These are phyloP conservation scores for Herpetomonas samuelpessoai DNA, from an alignment of 208 protist genomes.

Conservation along the genomic window DNA sequence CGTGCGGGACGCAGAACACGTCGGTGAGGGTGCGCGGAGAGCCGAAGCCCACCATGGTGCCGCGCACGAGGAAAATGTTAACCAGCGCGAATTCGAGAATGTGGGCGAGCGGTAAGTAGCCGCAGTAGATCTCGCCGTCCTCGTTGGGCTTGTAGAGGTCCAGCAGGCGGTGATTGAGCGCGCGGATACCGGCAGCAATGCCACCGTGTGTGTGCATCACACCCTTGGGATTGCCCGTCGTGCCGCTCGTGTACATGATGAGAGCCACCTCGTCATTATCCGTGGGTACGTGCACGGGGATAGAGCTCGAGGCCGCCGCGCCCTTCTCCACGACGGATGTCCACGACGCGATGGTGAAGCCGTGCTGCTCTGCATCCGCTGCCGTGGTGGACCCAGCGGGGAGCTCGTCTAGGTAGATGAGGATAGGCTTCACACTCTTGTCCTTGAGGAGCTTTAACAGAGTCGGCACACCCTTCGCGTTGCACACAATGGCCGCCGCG, in stretches of 20 bases:
- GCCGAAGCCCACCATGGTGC: constrained; percentile 68
- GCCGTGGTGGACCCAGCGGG: constrained; percentile 17
- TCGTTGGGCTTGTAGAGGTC: constrained; percentile 42
- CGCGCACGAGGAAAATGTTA: constrained; percentile 66
- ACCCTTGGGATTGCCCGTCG: constrained; percentile 73
- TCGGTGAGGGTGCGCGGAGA: constrained; percentile 71
- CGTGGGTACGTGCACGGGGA: constrained; percentile 18
- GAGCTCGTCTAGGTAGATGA: constrained; percentile 53
- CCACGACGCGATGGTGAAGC: constrained; percentile 36
- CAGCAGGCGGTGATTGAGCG: constrained; percentile 48
- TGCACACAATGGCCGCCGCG: constrained; percentile 57
- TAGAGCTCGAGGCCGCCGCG: constrained; percentile 8
- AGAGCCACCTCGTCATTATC: constrained; percentile 38
- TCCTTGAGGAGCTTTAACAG: constrained; percentile 40
- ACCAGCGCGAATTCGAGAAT: constrained; percentile 88
- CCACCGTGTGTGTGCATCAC: constrained; percentile 54
- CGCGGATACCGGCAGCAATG: constrained; percentile 30
- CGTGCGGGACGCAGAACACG: constrained; percentile 62
- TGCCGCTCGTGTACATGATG: constrained; percentile 79
- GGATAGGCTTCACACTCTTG: constrained; percentile 18
- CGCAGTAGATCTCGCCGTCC: constrained; percentile 55
- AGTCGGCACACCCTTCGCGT: constrained; percentile 35
- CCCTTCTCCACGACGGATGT: constrained; percentile 44
- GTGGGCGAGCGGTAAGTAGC: constrained; percentile 91
- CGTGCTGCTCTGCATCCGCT: not conserved